Conservation (phyloP, 2,329 filamentous ascomycete genomes). For the Plectosphaerella cucumerina region DNA sequence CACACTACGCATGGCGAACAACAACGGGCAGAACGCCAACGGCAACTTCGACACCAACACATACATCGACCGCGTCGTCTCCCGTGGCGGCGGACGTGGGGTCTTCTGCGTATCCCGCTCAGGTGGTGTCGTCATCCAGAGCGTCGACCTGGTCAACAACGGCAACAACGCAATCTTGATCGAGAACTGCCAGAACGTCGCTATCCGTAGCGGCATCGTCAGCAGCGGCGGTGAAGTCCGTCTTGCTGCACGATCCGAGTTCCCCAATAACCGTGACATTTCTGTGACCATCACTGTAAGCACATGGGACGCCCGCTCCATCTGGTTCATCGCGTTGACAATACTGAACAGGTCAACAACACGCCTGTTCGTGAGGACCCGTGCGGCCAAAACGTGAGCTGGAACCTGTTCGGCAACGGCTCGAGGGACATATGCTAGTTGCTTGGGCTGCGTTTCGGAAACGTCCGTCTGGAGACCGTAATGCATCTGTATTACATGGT, state of each 20-base stretch:
- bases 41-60: slow-evolving; percentile 49
- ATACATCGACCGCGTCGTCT: slow-evolving; percentile 47
- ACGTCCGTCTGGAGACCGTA: too few species aligned
- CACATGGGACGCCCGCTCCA: too few species aligned
- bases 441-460: too few species aligned
- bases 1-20: slow-evolving; percentile 53
- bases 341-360: slow-evolving; percentile 34
- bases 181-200: slow-evolving; percentile 56
- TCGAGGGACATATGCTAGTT: slow-evolving; percentile 33
- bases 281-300: slow-evolving; percentile 39
- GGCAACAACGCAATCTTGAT: slow-evolving; percentile 54
- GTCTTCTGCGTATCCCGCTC: slow-evolving; percentile 55
- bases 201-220: slow-evolving; percentile 45
- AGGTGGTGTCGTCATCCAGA: slow-evolving; percentile 45
- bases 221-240: slow-evolving; percentile 53
- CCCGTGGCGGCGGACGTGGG: slow-evolving; percentile 52
- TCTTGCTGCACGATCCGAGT: slow-evolving; percentile 47
- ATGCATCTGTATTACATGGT: too few species aligned
- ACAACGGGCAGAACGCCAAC: slow-evolving; percentile 43
- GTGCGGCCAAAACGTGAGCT: slow-evolving; percentile 48
- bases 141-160: slow-evolving; percentile 46
- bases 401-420: slow-evolving; percentile 43
- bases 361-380: slow-evolving; percentile 49
- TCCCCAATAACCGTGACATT: slow-evolving; percentile 48
- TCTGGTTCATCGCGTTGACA: too few species aligned